phyloP scores from a whole-genome alignment of 1,284 basidiomycete genomes.

The Ceraceosorus guamensis region DNA sequence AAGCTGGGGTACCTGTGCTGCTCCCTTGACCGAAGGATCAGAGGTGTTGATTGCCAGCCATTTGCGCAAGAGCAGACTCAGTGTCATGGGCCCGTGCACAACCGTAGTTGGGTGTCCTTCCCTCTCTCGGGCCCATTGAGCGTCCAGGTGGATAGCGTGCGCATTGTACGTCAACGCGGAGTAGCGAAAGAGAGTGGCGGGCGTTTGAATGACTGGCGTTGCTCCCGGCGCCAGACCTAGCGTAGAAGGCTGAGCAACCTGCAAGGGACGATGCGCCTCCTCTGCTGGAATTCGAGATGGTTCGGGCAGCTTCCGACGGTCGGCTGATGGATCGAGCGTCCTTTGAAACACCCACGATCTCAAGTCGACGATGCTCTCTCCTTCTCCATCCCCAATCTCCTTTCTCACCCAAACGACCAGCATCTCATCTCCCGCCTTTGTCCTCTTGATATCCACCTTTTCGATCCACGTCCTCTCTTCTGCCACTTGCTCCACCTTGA shows the following conservation, averaged over 20 bases:
- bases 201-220: slow-evolving; percentile 6
- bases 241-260: neutral
- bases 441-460: slow-evolving; percentile 7
- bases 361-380: slow-evolving; percentile 4
- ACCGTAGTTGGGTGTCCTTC: slow-evolving; percentile 32
- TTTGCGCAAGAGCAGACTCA: slow-evolving; percentile 22
- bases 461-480: slow-evolving; percentile 11
- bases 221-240: neutral
- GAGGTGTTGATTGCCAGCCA: slow-evolving; percentile 1
- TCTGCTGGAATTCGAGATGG: neutral
- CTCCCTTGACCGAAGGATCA: slow-evolving; percentile 8
- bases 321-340: neutral
- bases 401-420: slow-evolving; percentile 12
- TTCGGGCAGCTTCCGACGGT: neutral
- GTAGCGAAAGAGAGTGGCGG: slow-evolving; percentile 38
- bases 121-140: slow-evolving; percentile 30
- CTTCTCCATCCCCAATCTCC: slow-evolving; percentile 2
- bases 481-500: slow-evolving; percentile 2
- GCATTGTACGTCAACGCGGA: slow-evolving; percentile 43
- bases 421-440: slow-evolving; percentile 10
- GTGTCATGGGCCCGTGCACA: slow-evolving; percentile 34
- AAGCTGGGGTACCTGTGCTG: slow-evolving; percentile 8
- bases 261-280: neutral
- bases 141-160: slow-evolving; percentile 39
- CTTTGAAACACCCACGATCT: slow-evolving; percentile 12